Base-by-base conservation (phyloP, 495 filamentous ascomycete species). In the Penicillium pulvis region DNA sequence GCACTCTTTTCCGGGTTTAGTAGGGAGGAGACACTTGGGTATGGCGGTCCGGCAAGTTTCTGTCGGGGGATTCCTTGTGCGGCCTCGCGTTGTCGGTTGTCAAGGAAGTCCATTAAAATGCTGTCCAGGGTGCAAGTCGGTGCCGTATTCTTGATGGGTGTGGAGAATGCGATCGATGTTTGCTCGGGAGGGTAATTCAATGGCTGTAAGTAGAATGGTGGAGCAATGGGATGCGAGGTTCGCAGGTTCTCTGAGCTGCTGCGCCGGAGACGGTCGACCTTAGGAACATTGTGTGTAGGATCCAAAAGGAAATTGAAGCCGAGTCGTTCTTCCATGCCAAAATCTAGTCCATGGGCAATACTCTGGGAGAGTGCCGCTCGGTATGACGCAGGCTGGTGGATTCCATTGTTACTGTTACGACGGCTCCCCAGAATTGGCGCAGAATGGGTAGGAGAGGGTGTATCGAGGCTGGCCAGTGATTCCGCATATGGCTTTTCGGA, bases 31-130 rank as follows among this genome's bases (percentile, higher is more conserved):
- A 93, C 83, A 56, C 85, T 89, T 7, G 90, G 90, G 65, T 93
- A 92, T 7, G 79, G 74, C 7, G 90, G 91, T 4, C 90, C 90
- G 19, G 87, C 75, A 16, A 93, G 76, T 50, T 86, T 83, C 52
- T 83, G 75, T 17, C 77, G 66, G 0, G 83, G 71, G 4, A 83
- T 77, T 20, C 89, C 87, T 55, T 87, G 80, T 1, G 83, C 80
- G 1, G 85, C 81, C 53, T 85, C 85, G 45, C 81, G 80, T 24
- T 86, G 88, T 31, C 85, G 78, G 51, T 87, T 83, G n/a, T 81
- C 73, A 16, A 93, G 79, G 66, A 93, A 93, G 62, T 91, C 85
- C n/a, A 91, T 75, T 45, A 96, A 76, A 28, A 96, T 79, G 55
- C 69, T 77, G 66, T 94, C 91, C 8, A 94, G 77, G 0, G 90